Conservation (phyloP, 2,329 filamentous ascomycete species). For the Neonectria sp. region DNA sequence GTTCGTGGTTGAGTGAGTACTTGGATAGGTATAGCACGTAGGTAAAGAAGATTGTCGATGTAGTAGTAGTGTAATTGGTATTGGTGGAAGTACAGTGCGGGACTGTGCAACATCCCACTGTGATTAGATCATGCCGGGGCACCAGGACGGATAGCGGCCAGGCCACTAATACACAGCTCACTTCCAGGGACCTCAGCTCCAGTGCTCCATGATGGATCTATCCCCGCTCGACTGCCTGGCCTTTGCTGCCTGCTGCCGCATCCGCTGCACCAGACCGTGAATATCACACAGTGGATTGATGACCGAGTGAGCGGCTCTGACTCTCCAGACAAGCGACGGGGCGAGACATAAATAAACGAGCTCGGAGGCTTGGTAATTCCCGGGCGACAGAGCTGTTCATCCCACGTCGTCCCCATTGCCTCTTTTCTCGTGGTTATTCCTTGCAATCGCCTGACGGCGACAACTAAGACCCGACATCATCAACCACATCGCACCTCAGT, state of each 20-base stretch:
- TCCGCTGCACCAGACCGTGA: not conserved
- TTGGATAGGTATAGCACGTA: too few species aligned
- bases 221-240: conserved; percentile 15
- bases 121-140: not conserved
- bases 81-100: not conserved
- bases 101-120: not conserved
- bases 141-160: not conserved
- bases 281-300: conserved; percentile 1
- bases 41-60: too few species aligned
- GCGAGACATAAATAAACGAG: conserved; percentile 4
- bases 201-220: not conserved
- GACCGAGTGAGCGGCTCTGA: conserved; percentile 3
- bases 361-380: not conserved
- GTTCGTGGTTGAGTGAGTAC: not conserved
- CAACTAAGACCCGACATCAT: not conserved
- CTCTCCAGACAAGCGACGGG: not conserved
- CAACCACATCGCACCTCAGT: conserved; percentile 1
- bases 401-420: not conserved
- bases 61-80: too few species aligned
- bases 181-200: not conserved
- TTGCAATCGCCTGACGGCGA: not conserved
- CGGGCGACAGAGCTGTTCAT: not conserved
- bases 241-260: conserved; percentile 13
- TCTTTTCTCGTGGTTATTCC: not conserved
- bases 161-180: not conserved